Percentiles rank a stretch among this genome's conserved stretches.
phyloP scores from a whole-genome alignment of 2,329 filamentous ascomycete genomes.

The Ramularia collo-cygni region DNA sequence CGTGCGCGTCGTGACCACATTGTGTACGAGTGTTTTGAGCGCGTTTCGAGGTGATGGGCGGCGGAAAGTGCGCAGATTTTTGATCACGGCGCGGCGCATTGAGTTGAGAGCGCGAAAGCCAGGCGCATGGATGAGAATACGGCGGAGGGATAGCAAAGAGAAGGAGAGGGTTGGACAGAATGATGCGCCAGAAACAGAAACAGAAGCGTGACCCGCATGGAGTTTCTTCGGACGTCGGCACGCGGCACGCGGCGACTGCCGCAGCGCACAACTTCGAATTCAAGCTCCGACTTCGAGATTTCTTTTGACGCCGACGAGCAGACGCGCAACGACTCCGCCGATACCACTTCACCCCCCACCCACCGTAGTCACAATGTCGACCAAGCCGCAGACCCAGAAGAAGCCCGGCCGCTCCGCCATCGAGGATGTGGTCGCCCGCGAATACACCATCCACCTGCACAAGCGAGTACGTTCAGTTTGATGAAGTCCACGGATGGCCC shows the following conservation, averaged over 20 bases:
- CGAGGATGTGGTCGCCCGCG: conserved; percentile 96
- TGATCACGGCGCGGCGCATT: conserved; percentile 69
- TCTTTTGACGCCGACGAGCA: not conserved
- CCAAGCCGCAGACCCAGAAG: conserved; percentile 43
- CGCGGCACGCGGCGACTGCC: not conserved
- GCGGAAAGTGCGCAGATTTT: conserved; percentile 62
- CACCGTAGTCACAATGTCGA: conserved; percentile 33
- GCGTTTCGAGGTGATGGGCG: conserved; percentile 57
- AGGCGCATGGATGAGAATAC: conserved; percentile 1
- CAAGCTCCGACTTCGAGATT: conserved; percentile 1
- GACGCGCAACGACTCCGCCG: conserved; percentile 6
- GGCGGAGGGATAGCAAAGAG: conserved; percentile 5
- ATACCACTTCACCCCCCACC: conserved; percentile 8
- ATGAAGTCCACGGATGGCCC: conserved; percentile 60
- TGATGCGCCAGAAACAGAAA: conserved; percentile 2
- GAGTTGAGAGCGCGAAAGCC: conserved; percentile 24
- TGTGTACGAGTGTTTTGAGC: conserved; percentile 40
- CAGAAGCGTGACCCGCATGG: not conserved
- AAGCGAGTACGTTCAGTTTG: conserved; percentile 87
- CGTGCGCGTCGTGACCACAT: conserved; percentile 44
- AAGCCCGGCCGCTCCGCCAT: conserved; percentile 89
- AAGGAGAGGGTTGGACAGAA: not conserved
- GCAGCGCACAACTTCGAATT: not conserved
- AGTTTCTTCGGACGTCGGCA: too few species aligned
- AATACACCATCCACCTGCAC: conserved; percentile 99